Base-by-base conservation (phyloP, 352 stramenopile species). In the Globisporangium middletonii region DNA sequence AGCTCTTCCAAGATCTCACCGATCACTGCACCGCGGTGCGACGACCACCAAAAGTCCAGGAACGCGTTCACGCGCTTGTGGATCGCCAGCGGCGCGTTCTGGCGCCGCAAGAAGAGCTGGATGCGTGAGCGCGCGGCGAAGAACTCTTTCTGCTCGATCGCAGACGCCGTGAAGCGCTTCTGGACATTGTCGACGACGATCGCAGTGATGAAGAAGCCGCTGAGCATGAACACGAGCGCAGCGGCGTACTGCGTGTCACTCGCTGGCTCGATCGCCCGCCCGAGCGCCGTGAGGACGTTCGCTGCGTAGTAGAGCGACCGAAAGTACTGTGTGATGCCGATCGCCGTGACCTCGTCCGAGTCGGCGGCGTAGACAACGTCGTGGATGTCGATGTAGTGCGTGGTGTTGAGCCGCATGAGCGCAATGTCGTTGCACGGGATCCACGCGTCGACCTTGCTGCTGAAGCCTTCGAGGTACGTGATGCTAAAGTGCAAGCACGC, bases 101-200 rank as follows among this genome's bases (percentile, higher is more conserved):
- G 78, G 0, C 77, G 68, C 54, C 83, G 78, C 2, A 88, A 60
- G 53, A 88, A 88, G 50, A 77, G 73, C 47, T 85, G 74, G 33
- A 88, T 82, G 16, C 73, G 67, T 43, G 75, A 60, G 2, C 72
- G 73, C 2, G 67, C 75, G 11, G 76, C 73, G 6, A 88, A 83
- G 57, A 88, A 86, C 43, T 86, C 78, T 49, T 86, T 88, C 33
- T 88, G 62, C 27, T 88, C 78, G 15, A 85, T 68, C 50, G 78
- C 78, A 0, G 78, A 88, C 28, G 78, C 73, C 0, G 78, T 88
- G 49, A 86, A 85, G 8, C 70, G 56, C 55, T 88, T 83, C 53
- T 86, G 76, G 0, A 88, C 78, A 26, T 86, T 71, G 61, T 86
- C 78, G 18, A 88, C 77, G 13, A 88, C 77, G 27, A 85, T 68